Evolutionary conservation across 768 basidiomycete species (phyloP), one percentile per base, ranked within the genome.

Genomic region (Lentinus brumalis): DNA sequence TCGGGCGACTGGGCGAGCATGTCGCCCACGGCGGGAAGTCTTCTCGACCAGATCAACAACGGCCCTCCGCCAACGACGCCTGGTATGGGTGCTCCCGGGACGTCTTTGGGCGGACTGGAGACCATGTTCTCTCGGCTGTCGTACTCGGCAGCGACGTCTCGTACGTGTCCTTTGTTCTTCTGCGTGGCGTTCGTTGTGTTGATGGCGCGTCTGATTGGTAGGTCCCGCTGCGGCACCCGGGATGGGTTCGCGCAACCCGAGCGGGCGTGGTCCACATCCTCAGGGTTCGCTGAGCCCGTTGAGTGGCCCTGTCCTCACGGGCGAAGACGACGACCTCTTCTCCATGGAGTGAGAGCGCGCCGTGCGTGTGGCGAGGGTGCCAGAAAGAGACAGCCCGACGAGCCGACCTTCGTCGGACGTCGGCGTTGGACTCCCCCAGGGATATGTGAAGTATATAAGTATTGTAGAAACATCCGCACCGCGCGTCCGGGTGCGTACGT

Each of bases 321-420:
- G 77, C 38, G 83, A 88, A 61, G 87, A 88, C 69, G 89, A 88
- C 68, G 82, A 80, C 62, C 72, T 91, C 70, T 92, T 92, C 71
- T 79, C 78, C 67, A 86, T 91, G 85, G 89, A 91, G 35, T 63
- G 42, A 56, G 49, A 11, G 21, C 21, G 21, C 21, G 21, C 21
- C 21, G 21, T 26, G 21, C 21, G 21, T 26, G 21, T 26, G 21
- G 21, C 21, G 21, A 26, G 21, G 21, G 21, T 26, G 21, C 21
- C 21, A 26, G 21, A 26, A 26, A 26, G 21, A 26, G 21, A 26
- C 21, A 26, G 21, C 21, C 21, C 21, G 32, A 16, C 18, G 35
- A 42, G 9, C 11, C 4, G 32, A 18, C 21, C 1, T 26, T 26
- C 21, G 21, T 26, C 21, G 21, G 21, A 26, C 21, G 21, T 26